A percentile compares a stretch with the other conserved stretches of the same genome.
Evolutionary conservation across 2,329 filamentous ascomycete species (phyloP).

Genomic region (Aspergillus sp.): DNA sequence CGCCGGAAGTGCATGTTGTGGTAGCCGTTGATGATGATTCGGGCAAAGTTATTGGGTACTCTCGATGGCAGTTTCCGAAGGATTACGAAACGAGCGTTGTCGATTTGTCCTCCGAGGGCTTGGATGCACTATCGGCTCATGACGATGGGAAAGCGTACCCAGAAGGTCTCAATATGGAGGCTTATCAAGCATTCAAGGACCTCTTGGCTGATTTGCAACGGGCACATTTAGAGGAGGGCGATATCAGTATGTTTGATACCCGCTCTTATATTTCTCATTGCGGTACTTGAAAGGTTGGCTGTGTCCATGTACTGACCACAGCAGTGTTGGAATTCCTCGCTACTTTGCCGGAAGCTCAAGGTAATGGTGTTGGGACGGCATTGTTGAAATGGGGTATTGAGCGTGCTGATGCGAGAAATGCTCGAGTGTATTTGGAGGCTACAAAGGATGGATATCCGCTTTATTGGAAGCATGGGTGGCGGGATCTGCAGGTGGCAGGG

Average conservation of each 20-base stretch:
- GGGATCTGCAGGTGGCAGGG: conserved; percentile 38
- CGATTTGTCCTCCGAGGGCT: conserved; percentile 42
- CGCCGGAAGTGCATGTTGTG: conserved; percentile 44
- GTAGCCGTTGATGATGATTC: conserved; percentile 40
- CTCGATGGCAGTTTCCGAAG: conserved; percentile 48
- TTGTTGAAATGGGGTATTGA: conserved; percentile 49
- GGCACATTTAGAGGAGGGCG: conserved; percentile 12
- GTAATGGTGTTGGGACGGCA: conserved; percentile 18
- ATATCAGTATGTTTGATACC: conserved; percentile 19
- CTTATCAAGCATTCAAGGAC: conserved; percentile 23
- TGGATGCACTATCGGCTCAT: conserved; percentile 48
- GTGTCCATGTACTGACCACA: not conserved
- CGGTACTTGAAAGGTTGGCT: conserved; percentile 4
- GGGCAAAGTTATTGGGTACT: conserved; percentile 47
- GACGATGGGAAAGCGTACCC: conserved; percentile 45
- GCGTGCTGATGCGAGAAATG: conserved; percentile 47
- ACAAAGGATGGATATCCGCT: conserved; percentile 51
- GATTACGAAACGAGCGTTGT: conserved; percentile 39
- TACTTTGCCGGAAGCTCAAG: conserved; percentile 14
- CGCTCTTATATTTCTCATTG: not conserved
- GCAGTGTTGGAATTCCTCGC: conserved; percentile 22
- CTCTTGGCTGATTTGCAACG: conserved; percentile 13
- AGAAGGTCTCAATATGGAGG: conserved; percentile 48
- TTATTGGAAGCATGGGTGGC: conserved; percentile 55
- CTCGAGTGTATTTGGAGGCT: conserved; percentile 54